phyloP scores from a whole-genome alignment of 768 basidiomycete species.

The Russula sp. region DNA sequence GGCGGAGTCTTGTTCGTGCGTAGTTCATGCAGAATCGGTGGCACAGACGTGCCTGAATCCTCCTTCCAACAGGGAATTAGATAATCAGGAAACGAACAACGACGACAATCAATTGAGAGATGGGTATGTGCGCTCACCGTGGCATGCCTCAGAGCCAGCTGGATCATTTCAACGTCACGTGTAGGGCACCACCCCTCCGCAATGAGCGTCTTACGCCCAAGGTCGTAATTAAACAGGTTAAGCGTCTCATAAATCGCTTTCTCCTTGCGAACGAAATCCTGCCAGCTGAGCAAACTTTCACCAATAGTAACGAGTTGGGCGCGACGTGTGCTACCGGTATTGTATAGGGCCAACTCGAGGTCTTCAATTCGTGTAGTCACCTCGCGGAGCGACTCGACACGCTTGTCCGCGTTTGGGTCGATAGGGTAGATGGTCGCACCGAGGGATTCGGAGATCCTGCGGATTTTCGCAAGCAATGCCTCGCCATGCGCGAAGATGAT shows the following conservation, averaged over 20 bases:
- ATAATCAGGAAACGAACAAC: not conserved
- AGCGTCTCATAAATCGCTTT: constrained; percentile 95
- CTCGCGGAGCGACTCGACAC: constrained; percentile 84
- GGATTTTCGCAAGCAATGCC: constrained; percentile 89
- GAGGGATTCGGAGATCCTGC: constrained; percentile 99
- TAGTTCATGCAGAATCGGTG: constrained; percentile 89
- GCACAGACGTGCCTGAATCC: constrained; percentile 87
- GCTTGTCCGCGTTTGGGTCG: constrained; percentile 90
- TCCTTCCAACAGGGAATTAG: constrained; percentile 44
- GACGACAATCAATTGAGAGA: not conserved
- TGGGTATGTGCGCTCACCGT: constrained; percentile 49
- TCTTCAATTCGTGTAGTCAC: constrained; percentile 89
- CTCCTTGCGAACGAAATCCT: constrained; percentile 92
- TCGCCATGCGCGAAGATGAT: constrained; percentile 99
- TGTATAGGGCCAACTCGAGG: constrained; percentile 82
- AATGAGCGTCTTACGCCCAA: constrained; percentile 87
- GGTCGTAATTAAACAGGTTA: constrained; percentile 94
- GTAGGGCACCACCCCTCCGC: constrained; percentile 99
- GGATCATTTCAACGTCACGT: constrained; percentile 82
- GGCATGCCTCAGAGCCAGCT: constrained; percentile 82
- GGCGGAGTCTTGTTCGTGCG: constrained; percentile 89
- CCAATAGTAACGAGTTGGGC: constrained; percentile 80
- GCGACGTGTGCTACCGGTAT: constrained; percentile 80
- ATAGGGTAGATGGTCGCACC: constrained; percentile 96
- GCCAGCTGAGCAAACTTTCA: constrained; percentile 84